These are phyloP conservation scores for Ganoderma boninense DNA, from an alignment of 1,284 basidiomycete species.

Conservation along the genomic window DNA sequence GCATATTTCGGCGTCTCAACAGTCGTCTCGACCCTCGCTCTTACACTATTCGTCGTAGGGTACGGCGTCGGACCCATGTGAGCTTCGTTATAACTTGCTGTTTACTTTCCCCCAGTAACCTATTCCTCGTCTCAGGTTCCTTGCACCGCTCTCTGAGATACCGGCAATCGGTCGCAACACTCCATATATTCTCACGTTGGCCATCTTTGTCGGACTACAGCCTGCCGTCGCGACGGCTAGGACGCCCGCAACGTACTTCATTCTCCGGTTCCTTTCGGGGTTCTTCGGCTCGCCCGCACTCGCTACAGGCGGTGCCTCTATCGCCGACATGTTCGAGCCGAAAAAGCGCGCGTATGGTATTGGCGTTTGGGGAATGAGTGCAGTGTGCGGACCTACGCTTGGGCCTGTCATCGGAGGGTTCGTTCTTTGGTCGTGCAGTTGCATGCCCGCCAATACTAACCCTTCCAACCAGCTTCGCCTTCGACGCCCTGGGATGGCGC, in stretches of 20 bases:
- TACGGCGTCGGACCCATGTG: slow-evolving; percentile 50
- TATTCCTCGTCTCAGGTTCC: slow-evolving; percentile 39
- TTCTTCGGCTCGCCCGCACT: slow-evolving; percentile 53
- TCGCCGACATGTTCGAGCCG: slow-evolving; percentile 58
- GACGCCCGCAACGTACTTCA: slow-evolving; percentile 63
- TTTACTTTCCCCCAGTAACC: background rate
- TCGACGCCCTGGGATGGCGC: slow-evolving; percentile 48
- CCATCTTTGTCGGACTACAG: slow-evolving; percentile 62
- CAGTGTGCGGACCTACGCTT: slow-evolving; percentile 57
- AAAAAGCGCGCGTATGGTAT: slow-evolving; percentile 65
- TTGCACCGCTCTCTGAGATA: slow-evolving; percentile 62
- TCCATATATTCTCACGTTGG: slow-evolving; percentile 61
- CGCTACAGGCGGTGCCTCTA: slow-evolving; percentile 43
- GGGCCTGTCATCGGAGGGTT: slow-evolving; percentile 53
- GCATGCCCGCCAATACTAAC: background rate
- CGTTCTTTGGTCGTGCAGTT: background rate
- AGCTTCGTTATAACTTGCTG: background rate
- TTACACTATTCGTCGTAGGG: slow-evolving; percentile 49
- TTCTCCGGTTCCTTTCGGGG: slow-evolving; percentile 72
- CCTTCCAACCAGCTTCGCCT: slow-evolving; percentile 45
- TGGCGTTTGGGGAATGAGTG: slow-evolving; percentile 63
- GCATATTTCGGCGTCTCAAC: slow-evolving; percentile 56
- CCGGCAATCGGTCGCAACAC: slow-evolving; percentile 50
- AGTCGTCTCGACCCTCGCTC: slow-evolving; percentile 48
- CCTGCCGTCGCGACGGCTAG: slow-evolving; percentile 64